Evolutionary conservation across 106 monocot species (phyloP), one percentile per base, ranked within the genome.

Genomic region (Dioscorea dumetorum): DNA sequence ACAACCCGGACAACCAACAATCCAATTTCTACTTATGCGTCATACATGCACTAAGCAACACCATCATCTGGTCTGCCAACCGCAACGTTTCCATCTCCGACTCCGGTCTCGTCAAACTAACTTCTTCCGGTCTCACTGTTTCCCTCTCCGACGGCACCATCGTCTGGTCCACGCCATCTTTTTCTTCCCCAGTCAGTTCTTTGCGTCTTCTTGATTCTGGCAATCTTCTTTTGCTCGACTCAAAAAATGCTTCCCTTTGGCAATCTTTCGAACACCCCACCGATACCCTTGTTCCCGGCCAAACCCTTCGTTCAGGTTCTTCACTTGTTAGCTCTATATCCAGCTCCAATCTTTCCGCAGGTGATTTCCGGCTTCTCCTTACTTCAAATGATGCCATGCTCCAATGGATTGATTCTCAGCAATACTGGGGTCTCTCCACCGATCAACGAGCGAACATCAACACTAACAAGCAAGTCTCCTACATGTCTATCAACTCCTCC

Each of bases 191-290:
- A 12, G 78, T 92, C 50, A 0, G n/a, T 14, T 54, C 86, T 12
- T 72, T 89, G 60, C 82, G 74, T 0, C 89, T 97, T 12, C 72
- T 74, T 32, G 97, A 97, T 48, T 64, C 79, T 60, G 97, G 97
- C 60, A 97, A 97, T 69, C 78, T 97, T 64, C 48, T 77, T 20
- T 77, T 97, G 49, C 80, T 87, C 58, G 84, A 84, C 41, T 49
- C 64, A 3, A 24, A 65, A 4, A 92, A 97, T 70, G 17, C 49
- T 17, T 69, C 92, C 13, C 80, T 97, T 5, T 97, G 97, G 97
- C 82, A 87, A 66, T 92, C 89, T 69, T 89, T 97, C 63, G 80
- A 90, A 11, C 69, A 84, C 33, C 92, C 97, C 15, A 82, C 92
- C 14, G 89, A 97, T 51, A 78, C 80, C 16, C 35, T 97, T 49